Evolutionary conservation across 2,329 filamentous ascomycete species (phyloP), one percentile per base, ranked within the genome.

Genomic region (Alternaria sp.): DNA sequence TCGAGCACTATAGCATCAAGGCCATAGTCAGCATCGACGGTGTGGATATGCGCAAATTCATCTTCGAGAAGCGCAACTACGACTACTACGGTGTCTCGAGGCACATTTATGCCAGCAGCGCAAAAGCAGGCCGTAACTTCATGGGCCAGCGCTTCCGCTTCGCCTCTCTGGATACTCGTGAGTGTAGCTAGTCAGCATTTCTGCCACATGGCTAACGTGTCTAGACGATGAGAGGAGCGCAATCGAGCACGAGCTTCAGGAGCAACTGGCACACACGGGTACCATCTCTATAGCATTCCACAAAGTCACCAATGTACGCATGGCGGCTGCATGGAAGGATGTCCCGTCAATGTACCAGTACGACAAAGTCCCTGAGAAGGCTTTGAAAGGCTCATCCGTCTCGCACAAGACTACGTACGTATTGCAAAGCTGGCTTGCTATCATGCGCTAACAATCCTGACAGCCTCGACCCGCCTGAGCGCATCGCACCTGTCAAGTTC

Each of bases 11-110:
- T 40, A 46, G 41, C 34, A 25, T 66, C 41, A 43, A 41, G 14
- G 49, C 41, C n/a, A 40, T 45, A 20, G 32, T 66, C 45, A 45
- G 30, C 30, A 50, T 66, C 8, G 61, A 64, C 54, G 63, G 61
- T 3, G 43, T 58, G 3, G 20, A 18, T 9, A 48, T 65, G 46
- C 34, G 51, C 34, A 56, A 59, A 18, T 34, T 32, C 25, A 34
- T 49, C 45, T 41, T 49, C 30, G 49, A 54, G 12, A 18, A 34
- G 18, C 14, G 18, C n/a, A 25, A 38, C 11, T 30, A 44, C 45
- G 22, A 30, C 11, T 34, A 32, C 27, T 38, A 53, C 20, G 55
- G 59, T 16, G 27, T 44, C 30, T 45, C 40, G n/a, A 49, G 48
- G 18, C 30, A 18, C 14, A 18, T 41, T 5, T 40, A 34, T 41